Base-by-base conservation (phyloP, 768 basidiomycete species). In the Russula sp. region DNA sequence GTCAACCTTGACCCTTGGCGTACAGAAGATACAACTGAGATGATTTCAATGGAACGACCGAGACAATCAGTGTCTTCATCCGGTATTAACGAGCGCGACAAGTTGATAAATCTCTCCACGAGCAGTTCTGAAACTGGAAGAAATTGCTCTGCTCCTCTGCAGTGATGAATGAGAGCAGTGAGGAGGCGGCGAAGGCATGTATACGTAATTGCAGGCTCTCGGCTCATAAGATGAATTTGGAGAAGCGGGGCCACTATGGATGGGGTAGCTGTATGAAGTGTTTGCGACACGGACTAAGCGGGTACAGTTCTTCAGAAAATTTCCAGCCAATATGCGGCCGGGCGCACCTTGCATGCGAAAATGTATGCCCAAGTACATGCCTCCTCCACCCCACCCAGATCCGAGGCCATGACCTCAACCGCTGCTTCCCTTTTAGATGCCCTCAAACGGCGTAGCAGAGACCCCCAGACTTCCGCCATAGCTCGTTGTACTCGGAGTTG, bases 401-500 rank as follows among this genome's bases (percentile, higher is more conserved):
- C 77, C 34, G 76, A 74, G 2, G 80, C 80, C 71, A 95, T 77
- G 16, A 90, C 63, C 3, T 71, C 68, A 5, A 92, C 79, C 0
- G 86, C 83, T 53, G 79, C 78, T 59, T 82, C 83, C 34, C 89
- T 77, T 9, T 80, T 78, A 14, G 81, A 78, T 1, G 77, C 75
- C 73, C 91, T 90, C 58, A 94, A 75, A 68, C 90, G 81, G 55
- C 94, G 79, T 49, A 96, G 70, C 0, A 88, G 81, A 0, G 83
- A 84, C 0, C 87, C 91, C 95, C 92, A 97, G 4, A 92, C 91
- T 71, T 97, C 93, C 0, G 92, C 88, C 11, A 90, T 81, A 1
- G 89, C 85, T 28, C 89, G 77, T 71, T 89, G 89, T 2, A 92
- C 81, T 94, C 90, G 0, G 84, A 80, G 61, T 82, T 76, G 72